Conservation (phyloP, 306 rosid species). For the Dalbergia cultrata region DNA sequence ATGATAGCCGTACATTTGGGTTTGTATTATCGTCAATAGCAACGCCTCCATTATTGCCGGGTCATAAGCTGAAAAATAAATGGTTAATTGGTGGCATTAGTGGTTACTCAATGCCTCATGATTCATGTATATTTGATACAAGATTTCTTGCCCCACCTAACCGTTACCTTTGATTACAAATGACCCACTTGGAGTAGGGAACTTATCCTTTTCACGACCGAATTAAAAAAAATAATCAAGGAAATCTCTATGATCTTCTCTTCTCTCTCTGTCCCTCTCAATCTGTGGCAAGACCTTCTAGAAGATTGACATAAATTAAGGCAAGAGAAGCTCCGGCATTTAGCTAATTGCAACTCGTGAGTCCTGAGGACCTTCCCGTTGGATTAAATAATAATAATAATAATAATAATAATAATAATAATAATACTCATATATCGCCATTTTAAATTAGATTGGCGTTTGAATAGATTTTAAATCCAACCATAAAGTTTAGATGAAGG, state of each 20-base stretch:
- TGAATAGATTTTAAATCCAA: slow-evolving; percentile 15
- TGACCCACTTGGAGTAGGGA: slow-evolving; percentile 50
- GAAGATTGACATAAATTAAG: slow-evolving; percentile 52
- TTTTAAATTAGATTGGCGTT: slow-evolving; percentile 28
- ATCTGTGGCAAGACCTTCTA: slow-evolving; percentile 53
- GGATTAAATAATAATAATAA: background rate
- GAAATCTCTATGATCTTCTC: slow-evolving; percentile 34
- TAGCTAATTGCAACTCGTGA: slow-evolving; percentile 32
- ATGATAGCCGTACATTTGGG: slow-evolving; percentile 5
- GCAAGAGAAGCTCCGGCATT: slow-evolving; percentile 45
- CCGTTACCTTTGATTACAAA: slow-evolving; percentile 53
- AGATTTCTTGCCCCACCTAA: slow-evolving; percentile 60
- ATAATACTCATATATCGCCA: background rate
- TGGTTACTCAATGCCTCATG: slow-evolving; percentile 44
- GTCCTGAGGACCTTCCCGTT: slow-evolving; percentile 2
- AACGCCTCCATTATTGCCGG: slow-evolving; percentile 50
- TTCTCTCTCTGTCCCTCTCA: slow-evolving; percentile 34
- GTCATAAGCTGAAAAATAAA: slow-evolving; percentile 44
- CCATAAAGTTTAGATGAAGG: background rate
- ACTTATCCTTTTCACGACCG: slow-evolving; percentile 53
- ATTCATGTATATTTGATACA: slow-evolving; percentile 54
- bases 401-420: background rate
- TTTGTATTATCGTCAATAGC: background rate
- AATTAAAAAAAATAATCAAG: slow-evolving; percentile 15
- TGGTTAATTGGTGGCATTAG: slow-evolving; percentile 46